Evolutionary conservation across 2,329 filamentous ascomycete genomes (phyloP).

Genomic region (Fusarium goolgardi): DNA sequence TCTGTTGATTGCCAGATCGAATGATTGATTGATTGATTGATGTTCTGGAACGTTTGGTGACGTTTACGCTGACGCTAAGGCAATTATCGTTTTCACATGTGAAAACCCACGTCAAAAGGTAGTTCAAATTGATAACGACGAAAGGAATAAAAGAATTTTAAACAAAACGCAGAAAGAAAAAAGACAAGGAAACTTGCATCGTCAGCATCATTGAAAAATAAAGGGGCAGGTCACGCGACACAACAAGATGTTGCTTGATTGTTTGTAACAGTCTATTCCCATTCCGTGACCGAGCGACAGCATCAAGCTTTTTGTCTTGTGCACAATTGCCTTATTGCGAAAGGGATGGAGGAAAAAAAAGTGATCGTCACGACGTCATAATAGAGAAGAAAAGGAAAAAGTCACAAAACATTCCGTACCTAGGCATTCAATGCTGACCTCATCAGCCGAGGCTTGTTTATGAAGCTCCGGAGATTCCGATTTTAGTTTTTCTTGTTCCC

Average conservation of each 20-base stretch:
- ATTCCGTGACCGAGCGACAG: slow-evolving; percentile 39
- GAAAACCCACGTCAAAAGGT: neutral
- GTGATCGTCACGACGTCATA: slow-evolving; percentile 29
- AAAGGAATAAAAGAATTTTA: neutral
- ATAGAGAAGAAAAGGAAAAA: slow-evolving; percentile 10
- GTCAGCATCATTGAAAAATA: slow-evolving; percentile 9
- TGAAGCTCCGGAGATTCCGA: slow-evolving; percentile 10
- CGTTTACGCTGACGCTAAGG: slow-evolving; percentile 2
- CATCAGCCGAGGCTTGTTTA: slow-evolving; percentile 24
- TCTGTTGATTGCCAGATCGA: neutral
- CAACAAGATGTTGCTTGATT: slow-evolving; percentile 6
- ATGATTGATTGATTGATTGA: neutral
- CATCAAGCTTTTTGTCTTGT: slow-evolving; percentile 44
- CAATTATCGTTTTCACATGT: slow-evolving; percentile 4
- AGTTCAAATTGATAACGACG: neutral
- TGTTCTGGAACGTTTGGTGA: slow-evolving; percentile 1
- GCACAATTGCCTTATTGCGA: slow-evolving; percentile 35
- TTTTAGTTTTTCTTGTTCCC: neutral
- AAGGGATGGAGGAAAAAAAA: slow-evolving; percentile 10
- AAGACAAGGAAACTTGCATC: slow-evolving; percentile 6
- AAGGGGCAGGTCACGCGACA: slow-evolving; percentile 45
- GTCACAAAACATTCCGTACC: neutral
- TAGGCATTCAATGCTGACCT: slow-evolving; percentile 1
- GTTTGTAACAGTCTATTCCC: slow-evolving; percentile 34
- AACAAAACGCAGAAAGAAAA: neutral